Percentiles rank a stretch among this genome's conserved stretches.
These are phyloP conservation scores for Diplodia sapinea DNA, from an alignment of 2,329 filamentous ascomycete genomes.

Conservation along the genomic window DNA sequence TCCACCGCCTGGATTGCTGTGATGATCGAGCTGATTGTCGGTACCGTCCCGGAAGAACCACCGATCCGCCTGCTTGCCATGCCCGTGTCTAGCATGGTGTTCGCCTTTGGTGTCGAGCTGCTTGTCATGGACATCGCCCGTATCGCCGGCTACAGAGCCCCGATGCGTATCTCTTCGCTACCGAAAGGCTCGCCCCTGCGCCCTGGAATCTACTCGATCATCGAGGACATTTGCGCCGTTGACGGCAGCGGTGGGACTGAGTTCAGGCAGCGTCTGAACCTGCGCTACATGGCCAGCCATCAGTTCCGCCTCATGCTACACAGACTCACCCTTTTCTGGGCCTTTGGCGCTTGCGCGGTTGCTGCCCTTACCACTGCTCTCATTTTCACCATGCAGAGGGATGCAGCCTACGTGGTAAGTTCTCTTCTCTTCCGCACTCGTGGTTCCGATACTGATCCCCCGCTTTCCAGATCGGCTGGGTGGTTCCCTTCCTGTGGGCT, in stretches of 20 bases:
- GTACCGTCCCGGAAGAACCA: conserved; percentile 54
- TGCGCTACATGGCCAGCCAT: conserved; percentile 60
- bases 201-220: conserved; percentile 60
- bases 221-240: conserved; percentile 61
- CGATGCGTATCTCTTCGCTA: conserved; percentile 59
- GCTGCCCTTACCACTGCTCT: conserved; percentile 52
- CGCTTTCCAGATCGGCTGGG: conserved; percentile 51
- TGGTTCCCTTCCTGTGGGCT: conserved; percentile 57
- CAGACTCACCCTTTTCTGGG: conserved; percentile 60
- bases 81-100: conserved; percentile 58
- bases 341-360: conserved; percentile 51
- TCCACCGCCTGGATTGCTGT: conserved; percentile 61
- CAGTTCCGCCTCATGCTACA: conserved; percentile 61
- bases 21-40: conserved; percentile 63
- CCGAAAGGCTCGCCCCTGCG: conserved; percentile 58
- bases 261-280: conserved; percentile 58
- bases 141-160: conserved; percentile 52
- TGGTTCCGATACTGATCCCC: background rate
- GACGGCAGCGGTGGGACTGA: conserved; percentile 60
- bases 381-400: conserved; percentile 54
- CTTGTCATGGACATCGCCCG: conserved; percentile 58
- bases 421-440: background rate
- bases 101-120: conserved; percentile 58
- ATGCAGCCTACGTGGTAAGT: conserved; percentile 57
- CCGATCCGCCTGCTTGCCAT: conserved; percentile 61